Percentiles rank a stretch among this genome's conserved stretches.
phyloP scores from a whole-genome alignment of 331 rosid genomes.

The Quercus tomentella region DNA sequence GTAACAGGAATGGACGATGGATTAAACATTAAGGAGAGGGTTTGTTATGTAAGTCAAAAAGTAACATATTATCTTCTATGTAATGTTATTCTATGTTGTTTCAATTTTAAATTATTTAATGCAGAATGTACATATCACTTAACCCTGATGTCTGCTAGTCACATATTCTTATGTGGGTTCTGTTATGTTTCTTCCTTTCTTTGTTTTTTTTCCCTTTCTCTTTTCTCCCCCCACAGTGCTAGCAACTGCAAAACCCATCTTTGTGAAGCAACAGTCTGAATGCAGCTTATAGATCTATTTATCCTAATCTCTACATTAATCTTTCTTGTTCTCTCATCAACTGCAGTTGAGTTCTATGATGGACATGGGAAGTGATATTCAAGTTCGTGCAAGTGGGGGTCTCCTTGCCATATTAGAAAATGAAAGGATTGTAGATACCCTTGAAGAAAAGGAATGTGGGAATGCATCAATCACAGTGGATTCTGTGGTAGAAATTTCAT shows the following conservation, averaged over 20 bases:
- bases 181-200: not conserved
- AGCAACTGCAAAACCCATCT: not conserved
- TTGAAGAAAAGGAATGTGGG: constrained; percentile 75
- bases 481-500: constrained; percentile 71
- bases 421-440: constrained; percentile 84
- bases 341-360: constrained; percentile 90
- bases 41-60: constrained; percentile 70
- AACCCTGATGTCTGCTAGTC: not conserved
- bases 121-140: not conserved
- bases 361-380: constrained; percentile 92
- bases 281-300: not conserved
- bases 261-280: not conserved
- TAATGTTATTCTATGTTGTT: not conserved
- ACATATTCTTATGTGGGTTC: not conserved
- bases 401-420: constrained; percentile 95
- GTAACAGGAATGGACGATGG: constrained; percentile 97
- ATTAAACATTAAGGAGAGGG: constrained; percentile 72
- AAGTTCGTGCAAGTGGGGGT: constrained; percentile 95
- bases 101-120: not conserved
- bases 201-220: not conserved
- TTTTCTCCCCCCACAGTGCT: not conserved
- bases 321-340: constrained; percentile 11
- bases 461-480: constrained; percentile 73
- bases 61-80: not conserved
- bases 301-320: not conserved